A percentile compares a stretch with the other conserved stretches of the same genome.
These are phyloP conservation scores for Neurospora pannonica DNA, from an alignment of 495 filamentous ascomycete species.

Conservation along the genomic window DNA sequence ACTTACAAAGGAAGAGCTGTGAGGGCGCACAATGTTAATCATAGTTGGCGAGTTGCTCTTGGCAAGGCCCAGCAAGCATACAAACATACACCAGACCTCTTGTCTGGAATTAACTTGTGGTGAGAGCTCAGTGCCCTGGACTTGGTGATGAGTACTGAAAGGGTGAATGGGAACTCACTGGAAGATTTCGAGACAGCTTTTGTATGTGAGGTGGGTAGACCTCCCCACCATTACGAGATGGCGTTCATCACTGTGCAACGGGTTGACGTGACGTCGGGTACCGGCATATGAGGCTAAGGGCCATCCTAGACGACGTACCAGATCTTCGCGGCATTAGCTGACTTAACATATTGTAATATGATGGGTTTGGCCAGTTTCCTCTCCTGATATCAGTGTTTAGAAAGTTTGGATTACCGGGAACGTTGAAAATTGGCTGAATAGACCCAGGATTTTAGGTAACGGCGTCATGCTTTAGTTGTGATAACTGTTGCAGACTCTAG, in stretches of 20 bases:
- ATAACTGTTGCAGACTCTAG: not conserved
- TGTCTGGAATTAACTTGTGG: not conserved
- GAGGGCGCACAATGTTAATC: not conserved
- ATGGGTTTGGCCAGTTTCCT: not conserved
- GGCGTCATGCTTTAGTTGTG: not conserved
- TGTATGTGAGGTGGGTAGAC: not conserved
- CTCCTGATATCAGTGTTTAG: not conserved
- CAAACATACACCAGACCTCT: not conserved
- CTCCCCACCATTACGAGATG: conserved; percentile 4
- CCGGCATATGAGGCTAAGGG: conserved; percentile 10
- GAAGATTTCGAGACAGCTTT: not conserved
- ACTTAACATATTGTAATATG: not conserved
- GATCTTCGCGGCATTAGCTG: not conserved
- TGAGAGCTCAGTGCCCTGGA: not conserved
- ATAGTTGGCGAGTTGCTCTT: not conserved
- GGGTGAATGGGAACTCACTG: not conserved
- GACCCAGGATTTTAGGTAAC: not conserved
- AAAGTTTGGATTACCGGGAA: not conserved
- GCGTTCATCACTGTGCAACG: conserved; percentile 4
- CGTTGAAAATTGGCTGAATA: not conserved
- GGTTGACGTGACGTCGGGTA: conserved; percentile 5
- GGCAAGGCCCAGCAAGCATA: not conserved
- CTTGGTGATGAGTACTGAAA: not conserved
- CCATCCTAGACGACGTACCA: conserved; percentile 1
- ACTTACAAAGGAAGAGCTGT: not conserved